Conservation (phyloP, 2,329 filamentous ascomycete species). For the Phoma sp. region DNA sequence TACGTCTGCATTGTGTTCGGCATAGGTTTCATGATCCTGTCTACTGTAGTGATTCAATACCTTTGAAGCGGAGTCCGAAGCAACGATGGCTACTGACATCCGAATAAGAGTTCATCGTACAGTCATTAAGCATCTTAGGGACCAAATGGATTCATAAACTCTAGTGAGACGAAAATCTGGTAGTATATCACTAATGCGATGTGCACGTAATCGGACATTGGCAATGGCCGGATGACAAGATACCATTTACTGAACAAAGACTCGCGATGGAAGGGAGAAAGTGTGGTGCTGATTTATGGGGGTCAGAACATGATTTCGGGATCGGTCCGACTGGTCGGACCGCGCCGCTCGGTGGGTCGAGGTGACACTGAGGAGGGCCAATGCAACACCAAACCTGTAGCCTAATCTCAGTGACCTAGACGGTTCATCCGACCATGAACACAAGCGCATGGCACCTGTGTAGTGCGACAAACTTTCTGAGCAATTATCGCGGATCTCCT, state of each 20-base stretch:
- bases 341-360: neutral
- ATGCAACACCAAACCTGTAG: neutral
- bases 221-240: neutral
- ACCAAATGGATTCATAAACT: too few species aligned
- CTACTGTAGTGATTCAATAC: too few species aligned
- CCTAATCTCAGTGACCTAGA: neutral
- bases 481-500: neutral
- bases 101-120: too few species aligned
- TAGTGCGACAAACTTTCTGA: neutral
- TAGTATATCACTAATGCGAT: slow-evolving; percentile 2
- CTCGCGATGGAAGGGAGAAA: slow-evolving; percentile 4
- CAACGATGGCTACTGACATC: too few species aligned
- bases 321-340: neutral
- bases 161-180: too few species aligned
- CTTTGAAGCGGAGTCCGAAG: too few species aligned
- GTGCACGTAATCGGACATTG: neutral
- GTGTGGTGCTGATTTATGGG: slow-evolving; percentile 1
- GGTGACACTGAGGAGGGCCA: neutral
- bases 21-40: too few species aligned
- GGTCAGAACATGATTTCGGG: neutral
- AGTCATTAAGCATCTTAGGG: too few species aligned
- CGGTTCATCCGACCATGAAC: slow-evolving; percentile 2
- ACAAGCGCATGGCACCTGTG: slow-evolving; percentile 1
- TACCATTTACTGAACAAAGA: neutral
- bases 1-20: too few species aligned